Base-by-base conservation (phyloP, 495 filamentous ascomycete species). In the Penicillium simplicissimum region DNA sequence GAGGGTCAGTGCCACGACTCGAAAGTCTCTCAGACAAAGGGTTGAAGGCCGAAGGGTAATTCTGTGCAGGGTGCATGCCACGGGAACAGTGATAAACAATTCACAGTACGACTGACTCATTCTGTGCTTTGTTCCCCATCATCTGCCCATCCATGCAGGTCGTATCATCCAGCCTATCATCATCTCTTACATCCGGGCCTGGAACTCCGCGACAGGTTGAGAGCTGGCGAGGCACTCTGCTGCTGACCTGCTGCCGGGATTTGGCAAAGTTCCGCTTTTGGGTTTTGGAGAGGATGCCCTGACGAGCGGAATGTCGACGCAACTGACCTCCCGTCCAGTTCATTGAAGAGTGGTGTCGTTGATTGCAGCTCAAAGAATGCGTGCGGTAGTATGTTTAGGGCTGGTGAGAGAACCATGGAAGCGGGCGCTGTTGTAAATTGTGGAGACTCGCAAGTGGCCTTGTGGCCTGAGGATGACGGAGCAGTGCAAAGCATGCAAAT, bases 241-340 rank as follows among this genome's bases (percentile, higher is more conserved):
- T 53, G 49, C 40, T 65, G 40, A 51, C 60, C 28, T 62, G 61
- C 55, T 51, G 61, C 17, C 66, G 64, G 4, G 70, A 62, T 35
- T 67, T 75, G 35, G 65, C 65, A 53, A 74, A 73, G 28, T 66
- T 68, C 43, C 70, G 72, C 37, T 66, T 74, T 52, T 73, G 74
- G 34, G 55, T 31, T 51, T 70, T 73, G 33, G 61, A 59, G 13
- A 71, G 38, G 3, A 59, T 55, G 15, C 66, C 67, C 38, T 71
- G 66, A 33, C 64, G 70, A 43, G 61, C 66, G 3, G 76, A 73
- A 55, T 78, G 72, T 23, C 77, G 76, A 36, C 68, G 72, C 38
- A 81, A 66, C 43, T 74, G 76, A 35, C 79, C 77, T 64, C 78
- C 77, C 47, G 75, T 79, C 79, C 79, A 80, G 52, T 81, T 80